phyloP scores from a whole-genome alignment of 1,284 basidiomycete genomes.

The Boletus sp. region DNA sequence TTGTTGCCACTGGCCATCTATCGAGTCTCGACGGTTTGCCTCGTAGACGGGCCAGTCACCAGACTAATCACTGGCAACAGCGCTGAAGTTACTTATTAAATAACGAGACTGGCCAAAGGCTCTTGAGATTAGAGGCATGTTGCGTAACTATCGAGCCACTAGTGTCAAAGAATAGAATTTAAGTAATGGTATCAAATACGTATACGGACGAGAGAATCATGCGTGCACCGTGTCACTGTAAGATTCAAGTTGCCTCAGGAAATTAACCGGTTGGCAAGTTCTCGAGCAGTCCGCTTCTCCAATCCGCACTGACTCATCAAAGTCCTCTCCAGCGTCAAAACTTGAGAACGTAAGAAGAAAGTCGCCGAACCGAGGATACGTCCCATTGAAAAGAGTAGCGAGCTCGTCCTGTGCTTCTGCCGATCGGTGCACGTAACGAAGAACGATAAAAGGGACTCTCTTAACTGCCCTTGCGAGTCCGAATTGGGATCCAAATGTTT shows the following conservation, averaged over 20 bases:
- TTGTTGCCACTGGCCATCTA: neutral
- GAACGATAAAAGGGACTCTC: constrained; percentile 20
- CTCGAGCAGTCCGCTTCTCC: constrained; percentile 21
- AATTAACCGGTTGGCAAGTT: constrained; percentile 20
- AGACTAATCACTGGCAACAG: no score
- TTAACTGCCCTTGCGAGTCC: constrained; percentile 7
- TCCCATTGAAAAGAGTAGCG: constrained; percentile 11
- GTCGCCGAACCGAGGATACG: constrained; percentile 7
- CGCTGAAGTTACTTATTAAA: neutral
- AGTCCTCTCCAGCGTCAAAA: constrained; percentile 6
- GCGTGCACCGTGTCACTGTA: neutral
- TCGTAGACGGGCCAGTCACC: no score
- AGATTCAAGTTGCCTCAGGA: neutral
- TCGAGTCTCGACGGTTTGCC: no score
- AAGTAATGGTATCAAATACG: neutral
- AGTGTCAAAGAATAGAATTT: neutral
- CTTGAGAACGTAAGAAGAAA: constrained; percentile 11
- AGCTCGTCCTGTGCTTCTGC: constrained; percentile 5
- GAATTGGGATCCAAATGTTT: neutral
- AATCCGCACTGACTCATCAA: constrained; percentile 22
- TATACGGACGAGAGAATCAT: neutral
- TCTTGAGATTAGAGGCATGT: neutral
- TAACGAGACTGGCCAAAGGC: neutral
- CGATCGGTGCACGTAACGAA: constrained; percentile 13
- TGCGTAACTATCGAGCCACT: neutral